Evolutionary conservation across 2,329 filamentous ascomycete species (phyloP), one percentile per base, ranked within the genome.

Genomic region (Ophiocordyceps camponoti-leonardi): DNA sequence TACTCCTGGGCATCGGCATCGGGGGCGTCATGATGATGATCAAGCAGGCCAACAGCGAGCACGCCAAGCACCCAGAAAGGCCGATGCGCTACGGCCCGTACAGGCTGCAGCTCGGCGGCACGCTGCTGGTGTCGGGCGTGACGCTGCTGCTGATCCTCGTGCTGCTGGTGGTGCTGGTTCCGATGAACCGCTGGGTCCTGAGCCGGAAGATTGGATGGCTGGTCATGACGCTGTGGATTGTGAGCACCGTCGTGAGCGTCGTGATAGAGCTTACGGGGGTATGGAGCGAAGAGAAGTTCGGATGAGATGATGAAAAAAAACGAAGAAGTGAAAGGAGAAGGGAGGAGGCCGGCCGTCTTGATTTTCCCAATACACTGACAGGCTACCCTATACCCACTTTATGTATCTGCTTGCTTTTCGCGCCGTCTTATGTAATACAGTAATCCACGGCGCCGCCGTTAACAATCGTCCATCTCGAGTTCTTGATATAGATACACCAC

Each of bases 1-100:
- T 98, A 50, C 67, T 98, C 0, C 75, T 98, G 4, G 92, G 92
- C 0, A 88, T 98, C 45, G 92, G 92, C n/a, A 69, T 96, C 4
- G 84, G 83, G 23, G 92, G 92, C 16, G 74, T 86, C 37, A 93
- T 88, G 59, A 92, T 95, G 74, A 88, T 85, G 47, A 71, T 93
- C 16, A 73, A 73, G 46, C 72, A 77, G 30, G 83, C 82, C 18
- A 75, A 82, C 53, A 70, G 76, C 50, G 69, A 70, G 45, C 77
- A 85, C 49, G 63, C 67, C 26, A 80, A 81, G 52, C 79, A 90
- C 54, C 84, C 84, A 0, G 67, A 77, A 18, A 65, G 68, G 48
- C 72, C 77, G 5, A 62, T 83, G 47, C 66, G 71, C 46, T 88
- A 87, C 59, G 76, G 79, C 52, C 77, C 85, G 1, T 96, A 95